Percentiles rank a stretch among this genome's conserved stretches.
phyloP scores from a whole-genome alignment of 1,284 basidiomycete genomes.

The Sanghuangporus sanghuang region DNA sequence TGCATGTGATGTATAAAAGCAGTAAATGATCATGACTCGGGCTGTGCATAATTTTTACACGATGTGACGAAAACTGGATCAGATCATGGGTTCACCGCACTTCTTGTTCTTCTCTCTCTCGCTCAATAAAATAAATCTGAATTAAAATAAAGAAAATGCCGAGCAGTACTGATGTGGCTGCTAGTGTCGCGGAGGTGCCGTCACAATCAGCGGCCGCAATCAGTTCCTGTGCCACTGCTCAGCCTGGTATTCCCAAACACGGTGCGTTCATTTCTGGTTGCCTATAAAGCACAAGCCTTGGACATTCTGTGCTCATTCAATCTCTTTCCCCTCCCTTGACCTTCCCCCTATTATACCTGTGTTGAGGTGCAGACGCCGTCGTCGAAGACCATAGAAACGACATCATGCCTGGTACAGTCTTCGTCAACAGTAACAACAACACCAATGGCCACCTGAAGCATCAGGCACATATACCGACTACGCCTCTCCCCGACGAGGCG shows the following conservation, averaged over 20 bases:
- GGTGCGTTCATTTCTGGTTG: neutral
- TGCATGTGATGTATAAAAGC: neutral
- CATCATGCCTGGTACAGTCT: conserved; percentile 9
- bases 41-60: neutral
- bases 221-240: neutral
- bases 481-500: conserved; percentile 35
- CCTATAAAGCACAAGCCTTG: too few relatives aligned
- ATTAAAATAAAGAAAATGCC: neutral
- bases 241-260: neutral
- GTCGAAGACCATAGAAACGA: neutral
- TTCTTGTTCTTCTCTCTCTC: neutral
- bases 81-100: neutral
- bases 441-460: neutral
- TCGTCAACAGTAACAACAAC: neutral
- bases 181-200: neutral
- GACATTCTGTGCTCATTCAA: too few relatives aligned
- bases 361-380: neutral
- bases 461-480: neutral
- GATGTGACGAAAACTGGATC: neutral
- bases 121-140: neutral
- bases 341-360: neutral
- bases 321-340: neutral
- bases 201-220: conserved; percentile 11
- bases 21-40: neutral
- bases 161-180: neutral